Evolutionary conservation across 2,329 filamentous ascomycete genomes (phyloP).

Genomic region (Epicoccum nigrum): DNA sequence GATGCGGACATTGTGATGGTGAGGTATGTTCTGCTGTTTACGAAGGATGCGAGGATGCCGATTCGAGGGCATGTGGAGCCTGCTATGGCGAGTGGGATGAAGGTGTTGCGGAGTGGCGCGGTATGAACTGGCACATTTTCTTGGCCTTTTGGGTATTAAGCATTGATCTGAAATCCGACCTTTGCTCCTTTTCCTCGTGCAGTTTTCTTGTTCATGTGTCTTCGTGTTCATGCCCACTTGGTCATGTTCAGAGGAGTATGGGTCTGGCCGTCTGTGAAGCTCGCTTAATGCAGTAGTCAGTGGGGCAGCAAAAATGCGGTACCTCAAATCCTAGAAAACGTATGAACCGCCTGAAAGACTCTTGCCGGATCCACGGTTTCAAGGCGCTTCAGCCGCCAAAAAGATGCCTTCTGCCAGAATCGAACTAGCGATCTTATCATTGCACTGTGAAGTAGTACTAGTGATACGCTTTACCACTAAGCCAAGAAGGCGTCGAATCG

Average conservation of each 20-base stretch:
- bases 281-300: slow-evolving; percentile 6
- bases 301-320: background rate
- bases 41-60: slow-evolving; percentile 22
- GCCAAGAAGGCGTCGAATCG: slow-evolving; percentile 13
- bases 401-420: slow-evolving; percentile 16
- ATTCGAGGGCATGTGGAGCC: slow-evolving; percentile 27
- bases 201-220: too few relatives aligned
- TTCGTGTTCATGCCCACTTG: too few relatives aligned
- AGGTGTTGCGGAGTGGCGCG: slow-evolving; percentile 23
- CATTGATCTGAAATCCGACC: background rate
- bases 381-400: background rate
- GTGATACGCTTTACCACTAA: slow-evolving; percentile 23
- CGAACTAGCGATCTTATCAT: slow-evolving; percentile 22
- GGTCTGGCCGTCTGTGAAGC: background rate
- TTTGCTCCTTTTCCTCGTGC: background rate
- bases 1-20: slow-evolving; percentile 41
- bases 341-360: background rate
- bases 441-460: slow-evolving; percentile 16
- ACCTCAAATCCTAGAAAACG: too few relatives aligned
- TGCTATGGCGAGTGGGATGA: slow-evolving; percentile 31
- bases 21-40: slow-evolving; percentile 42
- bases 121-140: too few relatives aligned
- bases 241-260: too few relatives aligned
- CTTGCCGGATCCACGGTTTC: too few relatives aligned
- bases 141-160: too few relatives aligned